Evolutionary conservation across 2,329 filamentous ascomycete species (phyloP).

Genomic region (Trichoderma endophyticum): DNA sequence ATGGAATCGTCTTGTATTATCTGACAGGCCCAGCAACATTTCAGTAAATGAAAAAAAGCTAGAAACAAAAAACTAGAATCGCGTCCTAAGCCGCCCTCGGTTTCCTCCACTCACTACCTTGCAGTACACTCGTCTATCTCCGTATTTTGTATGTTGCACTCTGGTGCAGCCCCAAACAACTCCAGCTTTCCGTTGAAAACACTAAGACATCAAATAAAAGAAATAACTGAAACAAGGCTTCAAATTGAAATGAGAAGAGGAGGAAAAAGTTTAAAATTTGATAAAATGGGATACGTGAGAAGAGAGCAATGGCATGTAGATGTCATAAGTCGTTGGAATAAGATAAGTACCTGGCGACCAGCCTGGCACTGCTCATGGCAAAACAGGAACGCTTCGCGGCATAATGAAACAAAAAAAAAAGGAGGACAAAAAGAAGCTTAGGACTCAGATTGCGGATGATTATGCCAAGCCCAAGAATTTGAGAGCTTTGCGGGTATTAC

Average conservation of each 20-base stretch:
- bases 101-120: not conserved
- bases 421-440: not conserved
- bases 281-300: not conserved
- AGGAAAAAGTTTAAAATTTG: not conserved
- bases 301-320: not conserved
- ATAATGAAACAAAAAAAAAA: not conserved
- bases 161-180: not conserved
- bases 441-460: not conserved
- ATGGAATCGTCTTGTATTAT: not conserved
- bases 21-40: not conserved
- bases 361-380: not conserved
- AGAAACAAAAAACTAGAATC: not conserved
- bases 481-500: constrained; percentile 49
- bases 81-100: not conserved
- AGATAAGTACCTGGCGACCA: not conserved
- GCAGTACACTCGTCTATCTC: constrained; percentile 1
- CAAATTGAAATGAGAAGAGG: not conserved
- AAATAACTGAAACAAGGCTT: not conserved
- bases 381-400: not conserved
- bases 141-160: not conserved
- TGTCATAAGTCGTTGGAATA: constrained; percentile 13
- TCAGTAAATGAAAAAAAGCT: not conserved
- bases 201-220: not conserved
- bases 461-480: constrained; percentile 49
- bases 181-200: not conserved